Percentiles rank a stretch among this genome's conserved stretches.
phyloP scores from a whole-genome alignment of 2,329 filamentous ascomycete genomes.

The Paraconiothyrium sp. region DNA sequence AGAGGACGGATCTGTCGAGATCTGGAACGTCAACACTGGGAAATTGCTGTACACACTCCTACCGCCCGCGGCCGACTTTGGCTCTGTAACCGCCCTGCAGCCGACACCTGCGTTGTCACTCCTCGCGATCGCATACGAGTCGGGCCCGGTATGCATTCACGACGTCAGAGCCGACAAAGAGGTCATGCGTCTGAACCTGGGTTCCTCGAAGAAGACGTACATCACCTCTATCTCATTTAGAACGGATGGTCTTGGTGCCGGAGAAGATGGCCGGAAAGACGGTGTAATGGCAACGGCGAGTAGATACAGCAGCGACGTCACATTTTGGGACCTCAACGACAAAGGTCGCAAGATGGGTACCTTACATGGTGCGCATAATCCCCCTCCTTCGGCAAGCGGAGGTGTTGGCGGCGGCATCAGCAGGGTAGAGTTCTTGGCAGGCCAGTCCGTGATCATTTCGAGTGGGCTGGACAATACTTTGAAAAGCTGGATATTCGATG shows the following conservation, averaged over 20 bases:
- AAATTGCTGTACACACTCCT: slow-evolving; percentile 92
- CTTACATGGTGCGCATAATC: slow-evolving; percentile 86
- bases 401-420: slow-evolving; percentile 78
- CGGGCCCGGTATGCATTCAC: slow-evolving; percentile 80
- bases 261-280: slow-evolving; percentile 80
- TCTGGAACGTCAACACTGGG: slow-evolving; percentile 94
- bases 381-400: slow-evolving; percentile 66
- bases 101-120: slow-evolving; percentile 85
- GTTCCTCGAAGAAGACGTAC: slow-evolving; percentile 67
- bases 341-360: slow-evolving; percentile 88
- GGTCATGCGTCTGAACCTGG: slow-evolving; percentile 74
- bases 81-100: slow-evolving; percentile 86
- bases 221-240: slow-evolving; percentile 89
- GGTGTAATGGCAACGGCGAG: slow-evolving; percentile 96
- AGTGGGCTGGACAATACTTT: slow-evolving; percentile 93
- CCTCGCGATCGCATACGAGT: slow-evolving; percentile 86
- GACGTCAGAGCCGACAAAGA: slow-evolving; percentile 82
- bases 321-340: slow-evolving; percentile 94
- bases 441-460: slow-evolving; percentile 89
- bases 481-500: slow-evolving; percentile 96
- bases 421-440: slow-evolving; percentile 86
- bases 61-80: slow-evolving; percentile 75
- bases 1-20: slow-evolving; percentile 88
- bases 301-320: slow-evolving; percentile 82
- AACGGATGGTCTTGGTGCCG: slow-evolving; percentile 87